Base-by-base conservation (phyloP, 352 stramenopile genomes). In the Phytophthora lateralis region DNA sequence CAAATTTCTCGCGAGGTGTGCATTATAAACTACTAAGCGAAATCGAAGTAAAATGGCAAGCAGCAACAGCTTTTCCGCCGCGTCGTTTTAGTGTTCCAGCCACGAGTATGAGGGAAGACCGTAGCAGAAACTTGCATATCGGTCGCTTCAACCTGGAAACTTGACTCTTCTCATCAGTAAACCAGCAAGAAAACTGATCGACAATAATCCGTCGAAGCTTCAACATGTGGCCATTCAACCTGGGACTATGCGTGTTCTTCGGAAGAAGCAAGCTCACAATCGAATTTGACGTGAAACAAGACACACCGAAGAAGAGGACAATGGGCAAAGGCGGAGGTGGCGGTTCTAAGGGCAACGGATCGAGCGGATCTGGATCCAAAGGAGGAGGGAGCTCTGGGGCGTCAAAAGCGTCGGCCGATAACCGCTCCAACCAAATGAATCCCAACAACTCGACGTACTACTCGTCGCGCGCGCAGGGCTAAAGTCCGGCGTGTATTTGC, bases 401-500 rank as follows among this genome's bases (percentile, higher is more conserved):
- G 11, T 63, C 67, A 4, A 60, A 77, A 49, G 68, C 71, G 6
- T 50, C 68, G 1, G 46, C 35, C 2, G 68, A 79, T 41, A 76
- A 79, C 29, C 68, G 56, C 11, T 43, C 71, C 0, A 80, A 78
- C 34, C 74, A 82, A 29, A 32, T 80, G 7, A 82, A 82, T 18
- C 71, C 74, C 0, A 82, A 82, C 45, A 82, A 82, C 18, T 12
- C 57, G 0, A 26, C 55, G 18, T 82, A 76, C 42, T 8, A 69
- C 37, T 63, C 58, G 47, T 73, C 64, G n/a, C 63, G 63, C 12
- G 57, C 51, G 18, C 21, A 60, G 5, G 60, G 58, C 15, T 66
- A 62, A 39, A 30, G 27, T 8, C 29, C 14, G 18, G 18, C 2
- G 20, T 43, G 27, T 11, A 7, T 1, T 11, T 5, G 27, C n/a